Conservation (phyloP, 352 stramenopile species). For the Phytophthora agathidicida region DNA sequence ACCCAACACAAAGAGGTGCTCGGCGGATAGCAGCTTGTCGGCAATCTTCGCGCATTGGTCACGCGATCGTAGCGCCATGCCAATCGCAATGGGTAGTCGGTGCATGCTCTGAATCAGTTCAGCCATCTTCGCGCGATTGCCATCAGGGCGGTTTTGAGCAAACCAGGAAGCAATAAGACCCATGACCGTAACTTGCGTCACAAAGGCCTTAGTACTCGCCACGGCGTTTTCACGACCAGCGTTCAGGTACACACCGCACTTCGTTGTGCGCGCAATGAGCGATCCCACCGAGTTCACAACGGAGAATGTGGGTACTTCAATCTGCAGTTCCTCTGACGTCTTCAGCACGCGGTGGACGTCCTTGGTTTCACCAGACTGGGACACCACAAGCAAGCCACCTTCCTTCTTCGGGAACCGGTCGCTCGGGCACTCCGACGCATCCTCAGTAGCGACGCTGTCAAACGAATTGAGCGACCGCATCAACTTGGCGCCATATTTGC, state of each 20-base stretch:
- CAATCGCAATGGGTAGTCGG: conserved; percentile 97
- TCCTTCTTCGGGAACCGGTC: conserved; percentile 90
- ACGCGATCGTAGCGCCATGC: conserved; percentile 95
- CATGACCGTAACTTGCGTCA: conserved; percentile 95
- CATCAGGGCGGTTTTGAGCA: conserved; percentile 88
- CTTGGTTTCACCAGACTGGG: conserved; percentile 98
- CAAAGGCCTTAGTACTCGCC: conserved; percentile 99
- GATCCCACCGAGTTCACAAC: conserved; percentile 98
- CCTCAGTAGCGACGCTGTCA: conserved; percentile 91
- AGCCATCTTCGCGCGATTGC: conserved; percentile 85
- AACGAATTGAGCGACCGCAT: conserved; percentile 97
- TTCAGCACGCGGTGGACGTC: conserved; percentile 96
- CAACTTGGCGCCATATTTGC: conserved; percentile 95
- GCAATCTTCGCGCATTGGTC: conserved; percentile 93
- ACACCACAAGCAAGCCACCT: conserved; percentile 95
- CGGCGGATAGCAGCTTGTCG: conserved; percentile 85
- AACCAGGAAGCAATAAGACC: conserved; percentile 91
- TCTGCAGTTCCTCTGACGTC: conserved; percentile 72
- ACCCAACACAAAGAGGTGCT: conserved; percentile 96
- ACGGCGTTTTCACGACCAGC: conserved; percentile 98
- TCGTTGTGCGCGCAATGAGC: conserved; percentile 94
- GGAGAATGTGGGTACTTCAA: conserved; percentile 88
- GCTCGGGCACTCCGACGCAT: conserved; percentile 92
- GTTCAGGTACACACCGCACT: conserved; percentile 98
- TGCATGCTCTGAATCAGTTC: conserved; percentile 96